phyloP scores from a whole-genome alignment of 805 yeast genomes.

The Suhomyces xylopsoci region DNA sequence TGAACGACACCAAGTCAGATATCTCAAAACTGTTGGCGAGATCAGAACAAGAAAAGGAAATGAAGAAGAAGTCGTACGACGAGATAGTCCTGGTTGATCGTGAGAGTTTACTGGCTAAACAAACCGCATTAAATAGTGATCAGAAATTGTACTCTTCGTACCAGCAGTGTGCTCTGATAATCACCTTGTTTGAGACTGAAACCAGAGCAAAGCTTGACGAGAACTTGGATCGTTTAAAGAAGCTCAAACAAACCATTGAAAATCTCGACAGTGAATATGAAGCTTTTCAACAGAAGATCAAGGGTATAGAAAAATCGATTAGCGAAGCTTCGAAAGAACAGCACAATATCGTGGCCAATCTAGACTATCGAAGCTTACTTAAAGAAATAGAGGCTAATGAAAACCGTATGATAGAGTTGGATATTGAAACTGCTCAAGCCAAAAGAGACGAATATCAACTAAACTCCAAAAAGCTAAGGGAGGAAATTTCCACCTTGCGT shows the following conservation, averaged over 20 bases:
- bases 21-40: background rate
- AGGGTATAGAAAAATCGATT: slow-evolving; percentile 18
- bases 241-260: slow-evolving; percentile 10
- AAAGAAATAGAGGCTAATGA: slow-evolving; percentile 36
- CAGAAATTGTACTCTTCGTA: background rate
- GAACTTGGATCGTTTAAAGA: slow-evolving; percentile 12
- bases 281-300: slow-evolving; percentile 5
- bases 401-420: slow-evolving; percentile 41
- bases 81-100: background rate
- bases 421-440: slow-evolving; percentile 55
- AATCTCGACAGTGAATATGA: background rate
- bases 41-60: background rate
- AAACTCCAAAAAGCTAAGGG: slow-evolving; percentile 50
- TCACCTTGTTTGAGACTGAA: slow-evolving; percentile 18
- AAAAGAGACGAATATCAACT: slow-evolving; percentile 61
- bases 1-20: slow-evolving; percentile 2
- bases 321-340: slow-evolving; percentile 39
- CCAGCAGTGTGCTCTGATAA: background rate
- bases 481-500: slow-evolving; percentile 51
- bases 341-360: slow-evolving; percentile 60
- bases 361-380: slow-evolving; percentile 52
- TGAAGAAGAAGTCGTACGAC: background rate
- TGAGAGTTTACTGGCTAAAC: background rate
- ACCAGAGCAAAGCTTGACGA: slow-evolving; percentile 21
- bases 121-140: background rate